phyloP scores from a whole-genome alignment of 805 yeast genomes.

The Grigorovia humatica region DNA sequence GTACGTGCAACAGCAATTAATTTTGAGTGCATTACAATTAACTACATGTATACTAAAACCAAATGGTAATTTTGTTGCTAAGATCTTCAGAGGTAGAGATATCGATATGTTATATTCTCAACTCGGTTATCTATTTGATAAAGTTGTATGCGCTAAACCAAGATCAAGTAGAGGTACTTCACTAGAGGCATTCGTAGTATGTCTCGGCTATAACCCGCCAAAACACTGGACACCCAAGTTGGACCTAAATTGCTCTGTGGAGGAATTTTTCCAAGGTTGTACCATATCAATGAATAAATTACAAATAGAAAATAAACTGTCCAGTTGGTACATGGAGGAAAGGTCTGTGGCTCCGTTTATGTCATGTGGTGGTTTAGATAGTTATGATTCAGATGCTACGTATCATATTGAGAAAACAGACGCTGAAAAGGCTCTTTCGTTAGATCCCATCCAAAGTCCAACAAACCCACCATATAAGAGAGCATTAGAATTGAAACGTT shows the following conservation, averaged over 20 bases:
- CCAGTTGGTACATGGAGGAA: slow-evolving; percentile 46
- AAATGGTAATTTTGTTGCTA: slow-evolving; percentile 92
- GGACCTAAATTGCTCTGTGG: slow-evolving; percentile 51
- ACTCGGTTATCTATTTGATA: slow-evolving; percentile 72
- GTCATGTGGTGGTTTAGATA: slow-evolving; percentile 87
- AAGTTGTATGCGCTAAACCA: slow-evolving; percentile 92
- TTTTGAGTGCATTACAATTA: slow-evolving; percentile 80
- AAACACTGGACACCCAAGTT: slow-evolving; percentile 70
- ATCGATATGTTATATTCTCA: slow-evolving; percentile 92
- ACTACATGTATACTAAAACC: slow-evolving; percentile 82
- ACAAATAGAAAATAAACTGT: slow-evolving; percentile 15
- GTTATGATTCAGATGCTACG: slow-evolving; percentile 92
- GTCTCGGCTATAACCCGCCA: slow-evolving; percentile 78
- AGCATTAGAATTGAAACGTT: slow-evolving; percentile 79
- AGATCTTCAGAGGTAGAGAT: slow-evolving; percentile 92
- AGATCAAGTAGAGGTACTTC: slow-evolving; percentile 92
- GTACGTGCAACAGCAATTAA: slow-evolving; percentile 90
- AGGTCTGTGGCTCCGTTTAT: slow-evolving; percentile 80
- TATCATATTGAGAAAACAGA: slow-evolving; percentile 36
- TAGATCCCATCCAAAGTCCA: slow-evolving; percentile 92
- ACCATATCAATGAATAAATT: slow-evolving; percentile 9
- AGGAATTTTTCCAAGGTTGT: slow-evolving; percentile 66
- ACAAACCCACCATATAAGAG: slow-evolving; percentile 95
- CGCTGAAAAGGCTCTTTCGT: slow-evolving; percentile 26
- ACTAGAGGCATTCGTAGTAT: slow-evolving; percentile 86